A percentile compares a stretch with the other conserved stretches of the same genome.
These are phyloP conservation scores for Lasiodiplodia sp. DNA, from an alignment of 2,329 filamentous ascomycete genomes.

Conservation along the genomic window DNA sequence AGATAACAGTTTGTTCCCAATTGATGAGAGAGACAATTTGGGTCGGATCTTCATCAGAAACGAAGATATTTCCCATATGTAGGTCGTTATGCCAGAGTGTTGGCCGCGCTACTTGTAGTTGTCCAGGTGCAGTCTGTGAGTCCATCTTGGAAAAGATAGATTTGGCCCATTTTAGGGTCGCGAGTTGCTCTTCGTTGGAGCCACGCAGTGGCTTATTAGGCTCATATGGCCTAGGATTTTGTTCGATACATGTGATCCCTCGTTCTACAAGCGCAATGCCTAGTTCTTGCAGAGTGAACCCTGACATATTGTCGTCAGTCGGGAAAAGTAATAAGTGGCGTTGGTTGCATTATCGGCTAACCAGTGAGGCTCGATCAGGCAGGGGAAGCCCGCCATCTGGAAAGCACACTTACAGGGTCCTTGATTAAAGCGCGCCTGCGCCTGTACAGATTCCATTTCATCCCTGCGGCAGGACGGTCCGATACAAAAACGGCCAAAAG, in stretches of 20 bases:
- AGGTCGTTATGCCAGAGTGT: conserved; percentile 50
- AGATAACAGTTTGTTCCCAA: conserved; percentile 38
- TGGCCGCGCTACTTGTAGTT: conserved; percentile 46
- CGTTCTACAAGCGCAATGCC: conserved; percentile 35
- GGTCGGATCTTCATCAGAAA: conserved; percentile 34
- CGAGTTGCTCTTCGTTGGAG: not conserved
- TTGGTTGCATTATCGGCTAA: too few species aligned
- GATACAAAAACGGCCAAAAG: conserved; percentile 33
- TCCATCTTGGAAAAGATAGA: conserved; percentile 19
- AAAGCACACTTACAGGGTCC: conserved; percentile 2
- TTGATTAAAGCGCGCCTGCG: not conserved
- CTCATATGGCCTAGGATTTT: conserved; percentile 23
- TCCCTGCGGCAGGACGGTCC: conserved; percentile 34
- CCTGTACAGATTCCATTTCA: not conserved
- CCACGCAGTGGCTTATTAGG: conserved; percentile 16
- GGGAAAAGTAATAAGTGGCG: conserved; percentile 33
- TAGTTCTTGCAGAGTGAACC: conserved; percentile 34
- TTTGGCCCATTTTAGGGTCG: not conserved
- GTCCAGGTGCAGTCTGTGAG: conserved; percentile 32
- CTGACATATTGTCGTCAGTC: conserved; percentile 26
- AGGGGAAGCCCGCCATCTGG: too few species aligned
- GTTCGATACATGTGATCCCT: conserved; percentile 31
- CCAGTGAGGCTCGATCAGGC: too few species aligned
- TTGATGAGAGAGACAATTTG: conserved; percentile 37
- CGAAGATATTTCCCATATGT: conserved; percentile 48